These are phyloP conservation scores for Tephrocybe sp. DNA, from an alignment of 768 basidiomycete genomes.

Conservation along the genomic window DNA sequence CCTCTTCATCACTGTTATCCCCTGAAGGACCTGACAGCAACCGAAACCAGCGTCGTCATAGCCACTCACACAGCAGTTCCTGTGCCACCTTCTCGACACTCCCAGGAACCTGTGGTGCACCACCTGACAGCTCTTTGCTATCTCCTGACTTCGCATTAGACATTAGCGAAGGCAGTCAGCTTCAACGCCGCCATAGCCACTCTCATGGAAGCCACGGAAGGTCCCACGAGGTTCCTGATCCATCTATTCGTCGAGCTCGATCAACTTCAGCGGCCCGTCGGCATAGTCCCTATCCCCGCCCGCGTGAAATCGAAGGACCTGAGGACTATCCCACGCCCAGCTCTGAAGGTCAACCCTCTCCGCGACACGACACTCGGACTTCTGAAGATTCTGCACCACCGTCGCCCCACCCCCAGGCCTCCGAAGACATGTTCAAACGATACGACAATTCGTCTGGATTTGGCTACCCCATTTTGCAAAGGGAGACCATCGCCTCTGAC, in stretches of 20 bases:
- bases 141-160: background rate
- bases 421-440: slow-evolving; percentile 10
- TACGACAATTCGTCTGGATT: slow-evolving; percentile 3
- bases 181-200: slow-evolving; percentile 18
- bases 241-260: slow-evolving; percentile 8
- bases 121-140: background rate
- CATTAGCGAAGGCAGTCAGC: background rate
- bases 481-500: slow-evolving; percentile 19
- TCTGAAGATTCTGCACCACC: slow-evolving; percentile 7
- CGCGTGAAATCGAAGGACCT: background rate
- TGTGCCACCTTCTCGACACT: background rate
- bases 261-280: slow-evolving; percentile 5
- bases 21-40: background rate
- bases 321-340: background rate
- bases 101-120: background rate
- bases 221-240: background rate
- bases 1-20: background rate
- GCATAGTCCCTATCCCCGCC: slow-evolving; percentile 15
- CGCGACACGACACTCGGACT: background rate
- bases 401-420: background rate
- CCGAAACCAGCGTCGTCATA: slow-evolving; percentile 11
- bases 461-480: slow-evolving; percentile 11
- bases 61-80: slow-evolving; percentile 3
- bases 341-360: background rate
- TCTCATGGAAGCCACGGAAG: background rate